phyloP scores from a whole-genome alignment of 257 asterid species.

The Datura wrightii region DNA sequence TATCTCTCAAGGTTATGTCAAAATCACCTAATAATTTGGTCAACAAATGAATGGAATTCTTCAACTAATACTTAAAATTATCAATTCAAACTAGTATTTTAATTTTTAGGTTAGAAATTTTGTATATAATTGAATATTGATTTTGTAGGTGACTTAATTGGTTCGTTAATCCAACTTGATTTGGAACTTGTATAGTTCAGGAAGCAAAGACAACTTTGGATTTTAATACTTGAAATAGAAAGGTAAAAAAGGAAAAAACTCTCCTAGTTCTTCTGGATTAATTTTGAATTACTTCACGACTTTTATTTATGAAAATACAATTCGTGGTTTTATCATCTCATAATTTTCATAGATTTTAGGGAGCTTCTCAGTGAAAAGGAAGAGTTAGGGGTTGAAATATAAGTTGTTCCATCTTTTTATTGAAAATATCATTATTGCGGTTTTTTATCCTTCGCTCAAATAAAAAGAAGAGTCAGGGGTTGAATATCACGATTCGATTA shows the following conservation, averaged over 20 bases:
- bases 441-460: neutral
- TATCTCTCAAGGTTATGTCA: constrained; percentile 31
- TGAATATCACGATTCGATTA: neutral
- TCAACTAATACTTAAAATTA: constrained; percentile 37
- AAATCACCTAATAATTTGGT: constrained; percentile 45
- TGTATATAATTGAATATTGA: neutral
- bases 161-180: constrained; percentile 24
- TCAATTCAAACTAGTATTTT: constrained; percentile 5
- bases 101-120: constrained; percentile 29
- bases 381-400: too few relatives aligned
- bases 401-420: too few relatives aligned
- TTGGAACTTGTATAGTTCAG: neutral
- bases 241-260: neutral
- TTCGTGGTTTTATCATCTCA: neutral
- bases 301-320: neutral
- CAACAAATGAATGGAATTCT: constrained; percentile 44
- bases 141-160: constrained; percentile 18
- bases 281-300: neutral
- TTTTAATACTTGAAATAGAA: neutral
- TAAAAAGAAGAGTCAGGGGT: neutral
- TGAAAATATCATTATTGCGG: too few relatives aligned
- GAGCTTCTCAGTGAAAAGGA: neutral
- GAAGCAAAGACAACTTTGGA: constrained; percentile 1
- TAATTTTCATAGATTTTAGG: neutral
- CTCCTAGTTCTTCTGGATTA: neutral